These are phyloP conservation scores for Metschnikowia dekortorum DNA, from an alignment of 805 yeast species.

Conservation along the genomic window DNA sequence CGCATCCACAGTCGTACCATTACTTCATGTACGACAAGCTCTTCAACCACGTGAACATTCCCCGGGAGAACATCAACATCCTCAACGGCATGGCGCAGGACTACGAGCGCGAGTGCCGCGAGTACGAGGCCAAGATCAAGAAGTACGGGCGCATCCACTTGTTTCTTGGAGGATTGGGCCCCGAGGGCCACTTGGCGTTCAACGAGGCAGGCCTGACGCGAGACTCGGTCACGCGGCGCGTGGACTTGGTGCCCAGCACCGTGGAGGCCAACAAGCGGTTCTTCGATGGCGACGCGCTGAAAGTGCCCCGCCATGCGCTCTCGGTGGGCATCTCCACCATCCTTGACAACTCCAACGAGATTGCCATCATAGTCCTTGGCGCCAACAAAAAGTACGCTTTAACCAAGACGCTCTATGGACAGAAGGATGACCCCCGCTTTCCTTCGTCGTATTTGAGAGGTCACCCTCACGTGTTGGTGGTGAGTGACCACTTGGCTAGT, in stretches of 20 bases:
- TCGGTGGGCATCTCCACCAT: slow-evolving; percentile 57
- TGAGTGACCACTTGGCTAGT: slow-evolving; percentile 47
- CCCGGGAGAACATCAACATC: slow-evolving; percentile 48
- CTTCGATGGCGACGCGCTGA: slow-evolving; percentile 40
- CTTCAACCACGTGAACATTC: slow-evolving; percentile 53
- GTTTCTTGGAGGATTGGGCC: slow-evolving; percentile 57
- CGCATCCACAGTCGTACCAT: slow-evolving; percentile 50
- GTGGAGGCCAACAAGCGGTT: slow-evolving; percentile 52
- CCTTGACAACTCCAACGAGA: slow-evolving; percentile 50
- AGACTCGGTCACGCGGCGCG: slow-evolving; percentile 42
- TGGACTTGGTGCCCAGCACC: slow-evolving; percentile 45
- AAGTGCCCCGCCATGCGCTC: slow-evolving; percentile 50
- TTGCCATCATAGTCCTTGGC: slow-evolving; percentile 51
- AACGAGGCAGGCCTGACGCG: slow-evolving; percentile 53
- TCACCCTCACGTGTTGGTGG: slow-evolving; percentile 42
- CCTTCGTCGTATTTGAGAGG: slow-evolving; percentile 51
- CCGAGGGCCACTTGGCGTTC: slow-evolving; percentile 59
- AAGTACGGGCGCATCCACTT: slow-evolving; percentile 47
- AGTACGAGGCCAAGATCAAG: slow-evolving; percentile 47
- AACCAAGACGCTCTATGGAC: slow-evolving; percentile 39
- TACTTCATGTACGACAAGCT: slow-evolving; percentile 55
- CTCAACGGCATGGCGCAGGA: slow-evolving; percentile 49
- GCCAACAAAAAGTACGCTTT: slow-evolving; percentile 43
- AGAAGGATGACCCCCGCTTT: slow-evolving; percentile 32
- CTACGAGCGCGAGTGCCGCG: slow-evolving; percentile 41